Conservation (phyloP, 805 yeast species). For the Saccharomycopsis javanensis region DNA sequence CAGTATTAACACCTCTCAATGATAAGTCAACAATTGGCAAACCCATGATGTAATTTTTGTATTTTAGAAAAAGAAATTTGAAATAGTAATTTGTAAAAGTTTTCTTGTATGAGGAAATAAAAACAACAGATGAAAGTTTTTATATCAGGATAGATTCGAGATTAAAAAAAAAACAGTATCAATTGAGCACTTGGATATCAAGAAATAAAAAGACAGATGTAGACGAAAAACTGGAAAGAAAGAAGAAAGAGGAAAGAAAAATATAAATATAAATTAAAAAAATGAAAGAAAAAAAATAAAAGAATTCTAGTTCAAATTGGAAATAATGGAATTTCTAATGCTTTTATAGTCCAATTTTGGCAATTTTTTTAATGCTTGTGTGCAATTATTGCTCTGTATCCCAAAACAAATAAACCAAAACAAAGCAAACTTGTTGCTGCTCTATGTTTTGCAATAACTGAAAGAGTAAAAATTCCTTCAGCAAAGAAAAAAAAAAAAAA, state of each 20-base stretch:
- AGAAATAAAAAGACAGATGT: background rate
- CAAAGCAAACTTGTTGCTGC: slow-evolving; percentile 3
- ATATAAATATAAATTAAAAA: background rate
- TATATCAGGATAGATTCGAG: too few species aligned
- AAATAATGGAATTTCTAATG: background rate
- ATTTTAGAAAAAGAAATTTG: too few species aligned
- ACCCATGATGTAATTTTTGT: slow-evolving; percentile 29
- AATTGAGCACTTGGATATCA: background rate
- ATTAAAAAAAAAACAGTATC: too few species aligned
- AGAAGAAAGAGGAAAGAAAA: background rate
- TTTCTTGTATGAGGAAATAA: background rate
- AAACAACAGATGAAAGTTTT: too few species aligned
- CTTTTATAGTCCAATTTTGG: background rate
- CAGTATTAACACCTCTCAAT: slow-evolving; percentile 66
- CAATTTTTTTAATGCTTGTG: background rate
- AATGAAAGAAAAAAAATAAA: too few species aligned
- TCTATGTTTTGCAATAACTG: too few species aligned
- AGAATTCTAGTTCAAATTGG: background rate
- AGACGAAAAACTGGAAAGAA: background rate
- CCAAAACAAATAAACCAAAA: background rate
- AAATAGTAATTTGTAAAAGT: too few species aligned
- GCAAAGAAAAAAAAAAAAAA: background rate
- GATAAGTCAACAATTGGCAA: slow-evolving; percentile 66
- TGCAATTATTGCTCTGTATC: background rate
- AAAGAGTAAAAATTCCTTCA: background rate